phyloP scores from a whole-genome alignment of 2,329 filamentous ascomycete genomes.

The Fusarium albosuccineum region DNA sequence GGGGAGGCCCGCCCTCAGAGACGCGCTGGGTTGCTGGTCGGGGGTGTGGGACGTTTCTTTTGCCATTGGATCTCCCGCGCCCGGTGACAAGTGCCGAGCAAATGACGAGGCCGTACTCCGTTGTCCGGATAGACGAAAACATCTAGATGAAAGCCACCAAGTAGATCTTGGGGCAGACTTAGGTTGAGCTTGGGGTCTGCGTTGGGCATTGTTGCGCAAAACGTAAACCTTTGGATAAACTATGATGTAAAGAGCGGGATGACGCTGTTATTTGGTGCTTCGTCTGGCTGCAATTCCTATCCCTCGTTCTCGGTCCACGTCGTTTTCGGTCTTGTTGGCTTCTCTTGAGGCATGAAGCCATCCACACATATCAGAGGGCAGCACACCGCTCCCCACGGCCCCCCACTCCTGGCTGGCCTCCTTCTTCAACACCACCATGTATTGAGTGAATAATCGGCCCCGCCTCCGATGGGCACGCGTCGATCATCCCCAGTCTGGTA shows the following conservation, averaged over 20 bases:
- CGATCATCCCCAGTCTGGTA: conserved; percentile 32
- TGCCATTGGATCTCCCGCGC: conserved; percentile 20
- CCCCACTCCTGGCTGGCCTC: conserved; percentile 37
- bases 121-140: background rate
- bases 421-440: conserved; percentile 31
- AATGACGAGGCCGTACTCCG: conserved; percentile 10
- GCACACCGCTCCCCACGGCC: conserved; percentile 47
- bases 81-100: conserved; percentile 37
- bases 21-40: conserved; percentile 12
- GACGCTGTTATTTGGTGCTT: conserved; percentile 10
- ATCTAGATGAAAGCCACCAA: conserved; percentile 14
- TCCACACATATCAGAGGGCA: conserved; percentile 35
- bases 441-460: conserved; percentile 38
- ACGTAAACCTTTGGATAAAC: conserved; percentile 24
- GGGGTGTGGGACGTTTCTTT: conserved; percentile 9
- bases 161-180: background rate
- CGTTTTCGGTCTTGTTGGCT: conserved; percentile 25
- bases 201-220: conserved; percentile 15
- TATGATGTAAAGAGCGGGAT: conserved; percentile 38
- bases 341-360: conserved; percentile 37
- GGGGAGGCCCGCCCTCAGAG: conserved; percentile 29
- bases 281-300: conserved; percentile 27
- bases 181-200: conserved; percentile 13
- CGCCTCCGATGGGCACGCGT: conserved; percentile 35
- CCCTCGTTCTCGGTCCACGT: conserved; percentile 29